A percentile compares a stretch with the other conserved stretches of the same genome.
Evolutionary conservation across 2,329 filamentous ascomycete species (phyloP).

Genomic region (Xylaria arbuscula): DNA sequence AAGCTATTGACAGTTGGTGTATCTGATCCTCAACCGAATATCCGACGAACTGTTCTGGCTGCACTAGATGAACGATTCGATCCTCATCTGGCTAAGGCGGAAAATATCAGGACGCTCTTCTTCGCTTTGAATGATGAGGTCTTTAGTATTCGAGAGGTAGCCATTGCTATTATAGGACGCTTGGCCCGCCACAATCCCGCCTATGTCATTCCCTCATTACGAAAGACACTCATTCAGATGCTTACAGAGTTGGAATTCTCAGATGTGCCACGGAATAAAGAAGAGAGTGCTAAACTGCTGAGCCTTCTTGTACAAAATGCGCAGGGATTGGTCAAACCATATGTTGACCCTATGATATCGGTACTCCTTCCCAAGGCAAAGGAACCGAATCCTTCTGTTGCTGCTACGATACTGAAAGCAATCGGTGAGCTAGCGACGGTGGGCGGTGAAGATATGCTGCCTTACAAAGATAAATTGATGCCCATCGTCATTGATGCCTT

Average conservation of each 20-base stretch:
- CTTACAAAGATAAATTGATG: conserved; percentile 93
- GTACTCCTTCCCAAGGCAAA: conserved; percentile 93
- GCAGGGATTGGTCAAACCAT: conserved; percentile 91
- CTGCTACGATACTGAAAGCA: conserved; percentile 93
- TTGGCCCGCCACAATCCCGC: conserved; percentile 92
- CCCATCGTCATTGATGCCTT: conserved; percentile 92
- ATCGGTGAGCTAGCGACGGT: conserved; percentile 95
- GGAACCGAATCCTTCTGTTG: conserved; percentile 86
- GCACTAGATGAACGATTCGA: conserved; percentile 95
- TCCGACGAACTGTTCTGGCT: conserved; percentile 86
- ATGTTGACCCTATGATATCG: conserved; percentile 95
- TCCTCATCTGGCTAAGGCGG: conserved; percentile 93
- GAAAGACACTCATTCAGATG: conserved; percentile 95
- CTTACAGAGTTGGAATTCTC: conserved; percentile 97
- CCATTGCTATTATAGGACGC: conserved; percentile 95
- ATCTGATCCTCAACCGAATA: conserved; percentile 89
- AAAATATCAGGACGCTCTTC: conserved; percentile 96
- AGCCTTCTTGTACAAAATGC: conserved; percentile 94
- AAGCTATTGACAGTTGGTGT: conserved; percentile 95
- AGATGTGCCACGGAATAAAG: conserved; percentile 92
- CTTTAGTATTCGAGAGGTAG: conserved; percentile 91
- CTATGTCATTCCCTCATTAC: conserved; percentile 94
- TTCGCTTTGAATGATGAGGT: conserved; percentile 95
- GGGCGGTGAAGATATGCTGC: conserved; percentile 91
- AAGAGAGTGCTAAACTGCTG: conserved; percentile 93